Percentiles rank a stretch among this genome's conserved stretches.
phyloP scores from a whole-genome alignment of 805 yeast genomes.

The Pichia manshurica region DNA sequence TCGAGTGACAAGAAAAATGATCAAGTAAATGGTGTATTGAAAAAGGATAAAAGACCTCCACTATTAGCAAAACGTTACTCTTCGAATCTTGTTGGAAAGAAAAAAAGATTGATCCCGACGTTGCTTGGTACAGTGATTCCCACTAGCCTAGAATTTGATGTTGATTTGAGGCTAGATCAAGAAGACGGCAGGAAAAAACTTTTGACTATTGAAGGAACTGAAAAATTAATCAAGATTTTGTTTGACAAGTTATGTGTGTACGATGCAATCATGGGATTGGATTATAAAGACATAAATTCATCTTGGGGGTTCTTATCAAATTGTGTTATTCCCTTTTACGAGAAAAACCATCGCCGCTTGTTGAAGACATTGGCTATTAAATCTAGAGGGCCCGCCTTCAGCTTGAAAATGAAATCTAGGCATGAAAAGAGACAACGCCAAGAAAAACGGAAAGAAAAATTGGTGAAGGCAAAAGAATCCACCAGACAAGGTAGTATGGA shows the following conservation, averaged over 20 bases:
- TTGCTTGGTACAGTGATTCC: slow-evolving; percentile 29
- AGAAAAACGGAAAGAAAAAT: slow-evolving; percentile 4
- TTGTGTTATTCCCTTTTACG: slow-evolving; percentile 28
- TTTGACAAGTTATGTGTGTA: slow-evolving; percentile 30
- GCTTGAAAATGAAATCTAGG: slow-evolving; percentile 12
- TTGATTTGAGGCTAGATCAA: slow-evolving; percentile 21
- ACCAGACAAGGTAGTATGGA: background rate
- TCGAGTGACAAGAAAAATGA: background rate
- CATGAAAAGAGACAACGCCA: slow-evolving; percentile 4
- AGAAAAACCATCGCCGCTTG: slow-evolving; percentile 22
- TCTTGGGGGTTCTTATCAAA: slow-evolving; percentile 25
- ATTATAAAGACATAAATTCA: slow-evolving; percentile 24
- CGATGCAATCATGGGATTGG: slow-evolving; percentile 29
- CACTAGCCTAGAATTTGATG: slow-evolving; percentile 20
- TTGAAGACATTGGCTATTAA: slow-evolving; percentile 25
- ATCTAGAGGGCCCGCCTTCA: slow-evolving; percentile 27
- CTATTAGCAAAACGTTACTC: background rate
- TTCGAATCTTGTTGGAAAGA: slow-evolving; percentile 23
- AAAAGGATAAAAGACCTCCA: background rate
- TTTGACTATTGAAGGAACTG: background rate
- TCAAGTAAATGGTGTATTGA: background rate
- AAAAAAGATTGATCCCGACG: slow-evolving; percentile 30
- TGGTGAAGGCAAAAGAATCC: slow-evolving; percentile 1
- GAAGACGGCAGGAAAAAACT: background rate
- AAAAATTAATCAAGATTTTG: slow-evolving; percentile 16